Evolutionary conservation across 257 asterid genomes (phyloP).

Genomic region (Solanum gandarillasii): DNA sequence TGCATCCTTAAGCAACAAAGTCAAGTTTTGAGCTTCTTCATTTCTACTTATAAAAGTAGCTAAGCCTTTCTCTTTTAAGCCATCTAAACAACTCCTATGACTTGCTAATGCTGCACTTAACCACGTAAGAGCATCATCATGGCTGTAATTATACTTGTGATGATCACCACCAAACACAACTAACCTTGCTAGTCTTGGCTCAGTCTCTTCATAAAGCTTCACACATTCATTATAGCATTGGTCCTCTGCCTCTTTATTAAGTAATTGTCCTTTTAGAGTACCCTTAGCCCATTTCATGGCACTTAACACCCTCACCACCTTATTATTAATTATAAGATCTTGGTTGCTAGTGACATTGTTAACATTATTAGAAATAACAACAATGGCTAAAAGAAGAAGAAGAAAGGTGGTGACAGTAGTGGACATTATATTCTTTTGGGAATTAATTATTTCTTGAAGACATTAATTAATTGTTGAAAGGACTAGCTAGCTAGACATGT

Average conservation of each 20-base stretch:
- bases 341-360: background rate
- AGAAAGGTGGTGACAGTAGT: conserved; percentile 9
- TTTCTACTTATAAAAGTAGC: background rate
- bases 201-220: conserved; percentile 34
- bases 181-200: conserved; percentile 27
- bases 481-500: background rate
- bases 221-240: conserved; percentile 12
- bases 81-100: conserved; percentile 54
- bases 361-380: background rate
- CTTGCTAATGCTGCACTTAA: conserved; percentile 58
- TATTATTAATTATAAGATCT: background rate
- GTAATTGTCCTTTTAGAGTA: background rate
- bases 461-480: background rate
- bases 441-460: background rate
- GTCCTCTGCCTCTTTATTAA: background rate
- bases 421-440: conserved; percentile 7
- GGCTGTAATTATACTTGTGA: conserved; percentile 1
- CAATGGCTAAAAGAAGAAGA: conserved; percentile 3
- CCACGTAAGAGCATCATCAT: conserved; percentile 52
- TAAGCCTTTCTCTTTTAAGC: conserved; percentile 26
- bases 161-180: conserved; percentile 8
- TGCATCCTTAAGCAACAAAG: conserved; percentile 28
- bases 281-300: conserved; percentile 29
- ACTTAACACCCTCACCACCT: conserved; percentile 21
- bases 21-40: conserved; percentile 22